Evolutionary conservation across 441 rosid species (phyloP).

Genomic region (Populus hybrid): DNA sequence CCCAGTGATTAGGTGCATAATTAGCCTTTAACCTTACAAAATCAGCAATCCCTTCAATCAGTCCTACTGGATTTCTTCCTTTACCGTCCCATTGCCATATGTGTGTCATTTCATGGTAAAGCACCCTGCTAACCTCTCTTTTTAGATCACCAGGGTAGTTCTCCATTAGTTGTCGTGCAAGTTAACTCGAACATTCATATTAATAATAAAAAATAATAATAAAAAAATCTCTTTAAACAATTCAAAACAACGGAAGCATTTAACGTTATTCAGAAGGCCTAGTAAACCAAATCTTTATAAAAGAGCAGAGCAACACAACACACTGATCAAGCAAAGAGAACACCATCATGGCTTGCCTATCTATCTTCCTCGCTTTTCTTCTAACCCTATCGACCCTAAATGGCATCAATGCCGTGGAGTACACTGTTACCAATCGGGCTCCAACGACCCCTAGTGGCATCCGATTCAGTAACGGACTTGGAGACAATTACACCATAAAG

Average conservation of each 20-base stretch:
- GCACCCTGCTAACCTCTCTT: slow-evolving; percentile 27
- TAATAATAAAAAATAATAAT: too few species aligned
- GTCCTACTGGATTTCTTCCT: slow-evolving; percentile 29
- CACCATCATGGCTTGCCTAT: neutral
- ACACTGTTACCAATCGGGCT: slow-evolving; percentile 20
- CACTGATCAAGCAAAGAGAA: neutral
- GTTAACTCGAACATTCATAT: too few species aligned
- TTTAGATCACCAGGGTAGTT: slow-evolving; percentile 18
- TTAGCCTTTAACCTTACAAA: slow-evolving; percentile 44
- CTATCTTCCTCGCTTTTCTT: neutral
- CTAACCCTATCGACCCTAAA: neutral
- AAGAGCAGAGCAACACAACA: neutral
- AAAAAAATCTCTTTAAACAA: too few species aligned
- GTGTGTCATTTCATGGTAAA: slow-evolving; percentile 43
- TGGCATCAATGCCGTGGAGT: slow-evolving; percentile 19
- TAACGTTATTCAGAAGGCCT: too few species aligned
- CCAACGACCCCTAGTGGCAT: slow-evolving; percentile 14
- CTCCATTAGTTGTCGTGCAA: slow-evolving; percentile 1
- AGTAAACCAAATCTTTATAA: neutral
- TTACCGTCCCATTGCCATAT: slow-evolving; percentile 45
- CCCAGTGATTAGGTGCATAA: slow-evolving; percentile 38
- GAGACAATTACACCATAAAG: slow-evolving; percentile 13
- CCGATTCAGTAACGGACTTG: slow-evolving; percentile 21
- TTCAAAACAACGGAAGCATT: too few species aligned
- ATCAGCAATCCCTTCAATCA: slow-evolving; percentile 46